Percentiles rank a stretch among this genome's conserved stretches.
Evolutionary conservation across 1,139 yeast species (phyloP).

Genomic region (Lodderomyces theae): DNA sequence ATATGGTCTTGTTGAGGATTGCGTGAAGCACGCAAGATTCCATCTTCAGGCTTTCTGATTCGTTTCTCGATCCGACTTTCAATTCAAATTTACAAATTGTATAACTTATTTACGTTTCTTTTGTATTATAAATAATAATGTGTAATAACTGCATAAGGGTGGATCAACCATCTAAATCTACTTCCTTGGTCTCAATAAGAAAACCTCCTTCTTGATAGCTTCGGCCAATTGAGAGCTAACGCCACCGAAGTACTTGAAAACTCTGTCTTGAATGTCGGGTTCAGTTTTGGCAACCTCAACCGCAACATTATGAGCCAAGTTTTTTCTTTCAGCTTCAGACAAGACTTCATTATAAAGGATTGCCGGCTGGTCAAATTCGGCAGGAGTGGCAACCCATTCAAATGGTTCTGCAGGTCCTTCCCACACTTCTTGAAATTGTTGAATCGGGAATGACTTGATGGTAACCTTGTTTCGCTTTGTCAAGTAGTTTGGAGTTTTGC

Average conservation of each 20-base stretch:
- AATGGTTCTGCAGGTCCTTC: constrained; percentile 81
- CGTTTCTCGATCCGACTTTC: not conserved
- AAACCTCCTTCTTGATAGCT: constrained; percentile 59
- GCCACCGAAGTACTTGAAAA: constrained; percentile 70
- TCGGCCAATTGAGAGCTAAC: constrained; percentile 64
- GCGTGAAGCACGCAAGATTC: too few species aligned
- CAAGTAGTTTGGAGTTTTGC: constrained; percentile 76
- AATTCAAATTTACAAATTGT: not conserved
- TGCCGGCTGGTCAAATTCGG: constrained; percentile 68
- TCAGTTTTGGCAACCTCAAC: constrained; percentile 70
- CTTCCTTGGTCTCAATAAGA: constrained; percentile 54
- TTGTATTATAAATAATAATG: too few species aligned
- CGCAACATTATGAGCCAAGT: constrained; percentile 80
- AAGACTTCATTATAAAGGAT: constrained; percentile 69
- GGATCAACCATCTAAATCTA: constrained; percentile 16
- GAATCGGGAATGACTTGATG: constrained; percentile 41
- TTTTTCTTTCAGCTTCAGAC: constrained; percentile 65
- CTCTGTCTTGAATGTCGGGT: constrained; percentile 75
- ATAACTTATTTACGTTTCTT: not conserved
- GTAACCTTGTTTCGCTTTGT: constrained; percentile 57
- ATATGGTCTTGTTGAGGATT: constrained; percentile 12
- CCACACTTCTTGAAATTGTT: constrained; percentile 80
- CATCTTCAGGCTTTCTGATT: too few species aligned
- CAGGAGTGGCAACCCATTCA: constrained; percentile 78
- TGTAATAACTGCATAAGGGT: too few species aligned